Percentiles rank a stretch among this genome's conserved stretches.
Conservation (phyloP, 73 alveolate genomes). For the Paramecium sonneborni region DNA sequence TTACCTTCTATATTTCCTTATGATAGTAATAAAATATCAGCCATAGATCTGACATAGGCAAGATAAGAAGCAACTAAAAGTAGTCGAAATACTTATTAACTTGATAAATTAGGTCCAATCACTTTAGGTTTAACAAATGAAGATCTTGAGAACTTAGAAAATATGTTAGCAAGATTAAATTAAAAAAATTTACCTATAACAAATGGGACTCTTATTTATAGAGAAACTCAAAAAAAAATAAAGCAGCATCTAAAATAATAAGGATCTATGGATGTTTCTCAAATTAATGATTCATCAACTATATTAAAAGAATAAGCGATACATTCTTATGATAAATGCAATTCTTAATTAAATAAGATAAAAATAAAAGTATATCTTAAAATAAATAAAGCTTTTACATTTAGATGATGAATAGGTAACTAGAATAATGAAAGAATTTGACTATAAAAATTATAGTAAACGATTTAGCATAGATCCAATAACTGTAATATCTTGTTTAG, state of each 20-base stretch:
- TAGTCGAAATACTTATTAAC: not conserved
- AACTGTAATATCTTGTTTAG: constrained; percentile 30
- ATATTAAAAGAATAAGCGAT: constrained; percentile 34
- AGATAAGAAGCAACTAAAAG: not conserved
- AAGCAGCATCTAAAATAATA: not conserved
- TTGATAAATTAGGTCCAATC: constrained; percentile 43
- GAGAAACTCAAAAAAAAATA: constrained; percentile 29
- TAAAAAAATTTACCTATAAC: constrained; percentile 6
- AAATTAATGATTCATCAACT: not conserved
- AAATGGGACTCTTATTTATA: not conserved
- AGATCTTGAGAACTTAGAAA: constrained; percentile 17
- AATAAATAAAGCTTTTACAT: not conserved
- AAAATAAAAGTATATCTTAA: not conserved
- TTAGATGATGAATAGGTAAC: constrained; percentile 9
- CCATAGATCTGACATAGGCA: constrained; percentile 16
- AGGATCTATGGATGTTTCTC: not conserved
- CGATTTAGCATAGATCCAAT: constrained; percentile 49
- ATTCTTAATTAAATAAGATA: not conserved
- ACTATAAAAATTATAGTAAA: constrained; percentile 26
- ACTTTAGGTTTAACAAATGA: constrained; percentile 13
- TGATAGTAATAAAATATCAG: constrained; percentile 37
- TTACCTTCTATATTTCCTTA: constrained; percentile 35
- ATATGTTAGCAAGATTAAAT: not conserved
- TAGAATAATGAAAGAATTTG: constrained; percentile 40
- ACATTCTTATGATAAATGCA: constrained; percentile 2